phyloP scores from a whole-genome alignment of 306 rosid species.

The Dryas alaskensis region DNA sequence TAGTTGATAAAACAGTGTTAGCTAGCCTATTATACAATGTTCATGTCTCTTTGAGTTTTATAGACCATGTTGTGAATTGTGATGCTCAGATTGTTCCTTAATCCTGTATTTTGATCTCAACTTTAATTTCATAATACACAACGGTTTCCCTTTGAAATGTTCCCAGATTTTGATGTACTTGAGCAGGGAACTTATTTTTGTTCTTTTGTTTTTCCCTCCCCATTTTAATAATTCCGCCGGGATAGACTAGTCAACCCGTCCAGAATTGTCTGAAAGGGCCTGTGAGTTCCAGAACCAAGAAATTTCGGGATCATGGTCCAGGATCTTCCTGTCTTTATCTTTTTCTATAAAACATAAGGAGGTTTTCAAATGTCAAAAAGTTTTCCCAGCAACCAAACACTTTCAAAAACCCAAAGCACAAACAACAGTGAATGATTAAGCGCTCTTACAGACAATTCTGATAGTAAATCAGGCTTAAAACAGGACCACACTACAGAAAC shows the following conservation, averaged over 20 bases:
- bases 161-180: not conserved
- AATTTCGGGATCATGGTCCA: not conserved
- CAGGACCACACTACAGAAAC: not conserved
- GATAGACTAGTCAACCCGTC: no score
- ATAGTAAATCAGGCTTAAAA: not conserved
- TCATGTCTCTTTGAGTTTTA: not conserved
- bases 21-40: not conserved
- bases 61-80: not conserved
- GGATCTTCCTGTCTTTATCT: not conserved
- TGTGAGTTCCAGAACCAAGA: not conserved
- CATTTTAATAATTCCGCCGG: no score
- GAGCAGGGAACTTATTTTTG: no score
- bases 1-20: conserved; percentile 19
- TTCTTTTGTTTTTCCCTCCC: no score
- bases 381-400: not conserved
- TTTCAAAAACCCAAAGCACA: not conserved
- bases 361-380: not conserved
- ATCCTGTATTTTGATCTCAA: not conserved
- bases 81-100: not conserved
- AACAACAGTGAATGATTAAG: not conserved
- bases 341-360: not conserved
- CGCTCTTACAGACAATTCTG: not conserved
- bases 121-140: not conserved
- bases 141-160: not conserved
- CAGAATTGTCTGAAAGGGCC: not conserved